Percentiles rank a stretch among this genome's conserved stretches.
Evolutionary conservation across 2,329 filamentous ascomycete species (phyloP).

Genomic region (Septoria linicola): DNA sequence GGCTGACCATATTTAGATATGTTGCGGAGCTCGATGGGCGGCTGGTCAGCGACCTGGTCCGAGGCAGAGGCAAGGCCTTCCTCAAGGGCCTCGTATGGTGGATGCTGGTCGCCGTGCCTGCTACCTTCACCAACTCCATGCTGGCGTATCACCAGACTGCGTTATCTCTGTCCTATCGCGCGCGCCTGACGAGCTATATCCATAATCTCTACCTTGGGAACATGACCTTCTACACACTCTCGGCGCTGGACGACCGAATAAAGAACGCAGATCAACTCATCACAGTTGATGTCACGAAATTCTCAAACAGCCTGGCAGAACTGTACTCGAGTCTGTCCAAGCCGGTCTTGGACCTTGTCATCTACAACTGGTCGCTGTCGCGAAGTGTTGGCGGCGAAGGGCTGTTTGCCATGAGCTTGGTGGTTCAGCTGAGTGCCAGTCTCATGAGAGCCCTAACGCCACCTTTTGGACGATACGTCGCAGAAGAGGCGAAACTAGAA

Average conservation of each 20-base stretch:
- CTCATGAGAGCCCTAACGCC: conserved; percentile 93
- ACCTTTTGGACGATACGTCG: conserved; percentile 95
- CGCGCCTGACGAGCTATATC: conserved; percentile 87
- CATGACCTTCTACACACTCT: conserved; percentile 96
- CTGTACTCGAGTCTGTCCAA: conserved; percentile 96
- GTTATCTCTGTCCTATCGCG: conserved; percentile 87
- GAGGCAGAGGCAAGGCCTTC: conserved; percentile 88
- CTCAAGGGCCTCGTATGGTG: conserved; percentile 88
- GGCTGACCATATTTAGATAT: conserved; percentile 49
- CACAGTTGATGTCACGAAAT: conserved; percentile 92
- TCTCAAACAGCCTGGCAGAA: conserved; percentile 91
- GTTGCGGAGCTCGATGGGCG: conserved; percentile 94
- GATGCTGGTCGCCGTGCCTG: conserved; percentile 95
- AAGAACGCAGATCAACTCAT: conserved; percentile 98
- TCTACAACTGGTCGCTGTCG: conserved; percentile 93
- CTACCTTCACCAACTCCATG: conserved; percentile 97
- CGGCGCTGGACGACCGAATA: conserved; percentile 92
- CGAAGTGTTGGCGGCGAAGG: conserved; percentile 95
- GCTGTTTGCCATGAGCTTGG: conserved; percentile 88
- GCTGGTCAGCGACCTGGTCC: conserved; percentile 87
- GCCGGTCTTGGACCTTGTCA: conserved; percentile 88
- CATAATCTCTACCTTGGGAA: conserved; percentile 96
- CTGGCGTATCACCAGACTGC: conserved; percentile 96
- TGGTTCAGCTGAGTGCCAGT: conserved; percentile 89
- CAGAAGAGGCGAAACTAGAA: conserved; percentile 89